A percentile compares a stretch with the other conserved stretches of the same genome.
phyloP scores from a whole-genome alignment of 2,329 filamentous ascomycete genomes.

The Thielaviopsis musarum region DNA sequence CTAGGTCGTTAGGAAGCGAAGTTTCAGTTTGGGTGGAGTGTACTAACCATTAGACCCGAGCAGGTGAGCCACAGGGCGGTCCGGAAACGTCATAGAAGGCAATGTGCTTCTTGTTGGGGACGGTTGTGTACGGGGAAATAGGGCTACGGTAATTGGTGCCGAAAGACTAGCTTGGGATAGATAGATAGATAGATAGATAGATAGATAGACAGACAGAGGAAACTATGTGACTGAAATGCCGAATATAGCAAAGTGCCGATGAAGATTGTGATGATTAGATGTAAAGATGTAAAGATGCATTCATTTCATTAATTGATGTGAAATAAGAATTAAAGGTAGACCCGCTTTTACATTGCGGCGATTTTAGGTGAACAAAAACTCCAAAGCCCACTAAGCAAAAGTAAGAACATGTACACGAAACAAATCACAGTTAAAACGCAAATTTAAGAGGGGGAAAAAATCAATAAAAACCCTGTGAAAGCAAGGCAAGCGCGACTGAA shows the following conservation, averaged over 20 bases:
- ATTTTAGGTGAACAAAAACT: not conserved
- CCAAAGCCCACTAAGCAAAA: not conserved
- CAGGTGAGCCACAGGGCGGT: conserved; percentile 36
- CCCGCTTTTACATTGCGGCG: not conserved
- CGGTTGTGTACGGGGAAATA: too few species aligned
- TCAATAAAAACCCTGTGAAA: not conserved
- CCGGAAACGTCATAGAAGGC: conserved; percentile 27
- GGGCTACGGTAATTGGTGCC: not conserved
- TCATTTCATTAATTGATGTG: not conserved
- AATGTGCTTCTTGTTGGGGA: too few species aligned
- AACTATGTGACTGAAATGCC: not conserved
- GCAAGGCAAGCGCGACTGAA: not conserved
- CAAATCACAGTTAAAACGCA: not conserved
- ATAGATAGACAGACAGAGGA: not conserved
- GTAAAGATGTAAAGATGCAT: not conserved
- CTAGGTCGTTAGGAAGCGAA: conserved; percentile 22
- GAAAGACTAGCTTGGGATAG: not conserved
- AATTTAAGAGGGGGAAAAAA: not conserved
- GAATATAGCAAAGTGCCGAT: not conserved
- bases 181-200: not conserved
- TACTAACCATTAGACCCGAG: conserved; percentile 40
- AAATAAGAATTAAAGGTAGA: not conserved
- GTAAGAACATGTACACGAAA: not conserved
- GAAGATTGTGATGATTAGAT: not conserved
- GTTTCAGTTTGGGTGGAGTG: not conserved